phyloP scores from a whole-genome alignment of 1,139 yeast species.

The Suhomyces panamericanus region DNA sequence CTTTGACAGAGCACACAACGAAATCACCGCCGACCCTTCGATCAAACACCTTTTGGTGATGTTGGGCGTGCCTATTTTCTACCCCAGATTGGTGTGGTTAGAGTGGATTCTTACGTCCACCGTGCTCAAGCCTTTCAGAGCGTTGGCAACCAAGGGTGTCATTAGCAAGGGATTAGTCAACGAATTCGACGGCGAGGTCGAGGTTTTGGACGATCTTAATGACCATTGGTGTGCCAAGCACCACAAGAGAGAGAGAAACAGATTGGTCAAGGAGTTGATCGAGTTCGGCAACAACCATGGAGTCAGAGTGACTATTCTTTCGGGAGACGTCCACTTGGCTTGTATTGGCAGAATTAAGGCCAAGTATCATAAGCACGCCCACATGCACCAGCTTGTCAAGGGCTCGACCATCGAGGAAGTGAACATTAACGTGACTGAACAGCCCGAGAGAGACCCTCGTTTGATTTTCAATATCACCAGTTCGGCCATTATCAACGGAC shows the following conservation, averaged over 20 bases:
- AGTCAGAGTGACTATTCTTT: conserved; percentile 75
- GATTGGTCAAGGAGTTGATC: conserved; percentile 54
- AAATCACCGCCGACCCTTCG: conserved; percentile 50
- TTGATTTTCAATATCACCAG: conserved; percentile 81
- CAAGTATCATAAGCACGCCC: conserved; percentile 50
- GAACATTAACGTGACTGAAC: conserved; percentile 39
- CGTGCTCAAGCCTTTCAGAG: conserved; percentile 62
- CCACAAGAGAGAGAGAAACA: conserved; percentile 78
- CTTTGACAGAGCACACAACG: conserved; percentile 60
- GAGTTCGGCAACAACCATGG: conserved; percentile 63
- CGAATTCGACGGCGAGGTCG: conserved; percentile 89
- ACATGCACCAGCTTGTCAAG: conserved; percentile 27
- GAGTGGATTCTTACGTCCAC: conserved; percentile 70
- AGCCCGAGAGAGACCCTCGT: conserved; percentile 70
- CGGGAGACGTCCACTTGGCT: conserved; percentile 93
- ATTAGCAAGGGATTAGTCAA: conserved; percentile 72
- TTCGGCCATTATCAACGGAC: conserved; percentile 87
- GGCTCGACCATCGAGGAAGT: conserved; percentile 29
- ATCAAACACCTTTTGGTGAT: conserved; percentile 76
- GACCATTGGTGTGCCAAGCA: conserved; percentile 95
- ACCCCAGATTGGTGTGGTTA: conserved; percentile 89
- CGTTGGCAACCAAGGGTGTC: conserved; percentile 67
- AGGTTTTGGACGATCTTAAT: conserved; percentile 85
- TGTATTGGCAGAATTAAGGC: conserved; percentile 78
- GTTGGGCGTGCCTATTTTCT: conserved; percentile 93